Evolutionary conservation across 257 asterid genomes (phyloP).

Genomic region (Solanum tarapatanum): DNA sequence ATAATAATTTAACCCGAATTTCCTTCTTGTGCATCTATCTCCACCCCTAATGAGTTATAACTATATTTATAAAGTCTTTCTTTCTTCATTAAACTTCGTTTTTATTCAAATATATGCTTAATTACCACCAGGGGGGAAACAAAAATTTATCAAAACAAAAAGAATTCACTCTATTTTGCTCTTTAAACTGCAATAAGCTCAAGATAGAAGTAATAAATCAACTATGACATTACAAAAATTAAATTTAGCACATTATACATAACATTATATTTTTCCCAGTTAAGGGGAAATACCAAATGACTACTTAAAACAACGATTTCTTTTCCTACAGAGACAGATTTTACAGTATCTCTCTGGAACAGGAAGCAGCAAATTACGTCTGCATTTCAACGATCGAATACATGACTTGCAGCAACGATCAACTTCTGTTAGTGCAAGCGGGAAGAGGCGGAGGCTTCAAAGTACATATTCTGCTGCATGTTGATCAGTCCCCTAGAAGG

Average conservation of each 20-base stretch:
- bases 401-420: not conserved
- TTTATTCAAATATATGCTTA: too few relatives aligned
- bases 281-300: not conserved
- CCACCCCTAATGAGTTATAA: too few relatives aligned
- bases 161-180: not conserved
- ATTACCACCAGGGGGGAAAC: too few relatives aligned
- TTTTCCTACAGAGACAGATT: not conserved
- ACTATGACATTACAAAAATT: not conserved
- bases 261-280: not conserved
- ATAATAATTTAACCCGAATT: too few relatives aligned
- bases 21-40: too few relatives aligned
- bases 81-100: too few relatives aligned
- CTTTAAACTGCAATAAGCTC: not conserved
- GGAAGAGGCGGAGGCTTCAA: not conserved
- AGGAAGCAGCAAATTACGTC: not conserved
- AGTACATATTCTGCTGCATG: not conserved
- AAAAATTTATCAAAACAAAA: not conserved
- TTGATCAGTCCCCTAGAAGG: conserved; percentile 36
- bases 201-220: not conserved
- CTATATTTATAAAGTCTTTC: too few relatives aligned
- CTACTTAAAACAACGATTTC: not conserved
- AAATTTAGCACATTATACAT: not conserved
- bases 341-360: not conserved
- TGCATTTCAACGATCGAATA: not conserved
- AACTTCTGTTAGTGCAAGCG: not conserved